Evolutionary conservation across 2,329 filamentous ascomycete genomes (phyloP).

Genomic region (Hymenoscyphus salicellus): DNA sequence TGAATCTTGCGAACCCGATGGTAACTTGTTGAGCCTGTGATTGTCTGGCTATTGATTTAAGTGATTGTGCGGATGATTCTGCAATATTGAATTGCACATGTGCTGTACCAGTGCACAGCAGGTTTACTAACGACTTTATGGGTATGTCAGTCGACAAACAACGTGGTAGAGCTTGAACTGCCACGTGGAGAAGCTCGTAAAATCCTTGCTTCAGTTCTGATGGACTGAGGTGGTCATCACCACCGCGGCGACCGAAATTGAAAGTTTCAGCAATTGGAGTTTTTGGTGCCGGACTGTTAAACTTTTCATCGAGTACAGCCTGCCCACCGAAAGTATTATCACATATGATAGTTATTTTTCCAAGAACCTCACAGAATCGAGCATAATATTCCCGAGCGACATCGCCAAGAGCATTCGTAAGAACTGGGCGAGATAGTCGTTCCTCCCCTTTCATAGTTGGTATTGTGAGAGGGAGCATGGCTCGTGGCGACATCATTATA

Average conservation of each 20-base stretch:
- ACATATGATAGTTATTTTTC: conserved; percentile 93
- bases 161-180: conserved; percentile 90
- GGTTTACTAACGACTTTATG: conserved; percentile 88
- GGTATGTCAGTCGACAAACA: conserved; percentile 88
- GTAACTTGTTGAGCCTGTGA: conserved; percentile 92
- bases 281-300: conserved; percentile 80
- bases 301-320: conserved; percentile 92
- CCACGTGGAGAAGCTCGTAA: conserved; percentile 92
- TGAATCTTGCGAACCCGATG: conserved; percentile 93
- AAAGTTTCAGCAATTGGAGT: conserved; percentile 95
- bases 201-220: conserved; percentile 89
- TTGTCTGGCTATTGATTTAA: conserved; percentile 93
- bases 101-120: conserved; percentile 93
- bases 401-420: conserved; percentile 65
- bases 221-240: conserved; percentile 70
- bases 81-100: conserved; percentile 93
- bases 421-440: conserved; percentile 62
- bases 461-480: conserved; percentile 19
- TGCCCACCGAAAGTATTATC: conserved; percentile 97
- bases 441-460: conserved; percentile 51
- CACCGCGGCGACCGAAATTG: conserved; percentile 81
- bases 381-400: conserved; percentile 80
- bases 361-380: conserved; percentile 90
- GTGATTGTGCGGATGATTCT: conserved; percentile 81
- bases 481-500: conserved; percentile 41